Conservation (phyloP, 2,329 filamentous ascomycete species). For the Ophiosphaerella korrae region DNA sequence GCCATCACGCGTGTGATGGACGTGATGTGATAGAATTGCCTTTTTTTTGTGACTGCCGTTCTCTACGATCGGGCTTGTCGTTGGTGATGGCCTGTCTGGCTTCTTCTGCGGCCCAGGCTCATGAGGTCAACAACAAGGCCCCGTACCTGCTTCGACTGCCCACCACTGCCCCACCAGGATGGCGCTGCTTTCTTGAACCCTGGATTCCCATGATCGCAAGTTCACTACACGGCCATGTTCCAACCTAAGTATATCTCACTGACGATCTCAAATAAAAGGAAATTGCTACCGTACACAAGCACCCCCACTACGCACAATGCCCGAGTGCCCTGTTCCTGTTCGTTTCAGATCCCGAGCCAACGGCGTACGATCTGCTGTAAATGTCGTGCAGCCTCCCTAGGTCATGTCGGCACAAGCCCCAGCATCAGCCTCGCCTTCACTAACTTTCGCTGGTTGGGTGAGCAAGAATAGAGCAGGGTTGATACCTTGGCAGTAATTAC, state of each 20-base stretch:
- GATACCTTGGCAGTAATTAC: too few relatives aligned
- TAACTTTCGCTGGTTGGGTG: not conserved
- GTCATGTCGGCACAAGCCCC: not conserved
- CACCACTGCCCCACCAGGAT: not conserved
- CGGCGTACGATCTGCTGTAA: not conserved
- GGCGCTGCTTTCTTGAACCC: not conserved
- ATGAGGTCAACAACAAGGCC: not conserved
- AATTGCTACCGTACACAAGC: not conserved
- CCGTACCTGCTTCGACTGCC: slow-evolving; percentile 2
- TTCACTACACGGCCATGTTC: not conserved
- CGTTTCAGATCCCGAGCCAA: slow-evolving; percentile 2
- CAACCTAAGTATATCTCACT: not conserved
- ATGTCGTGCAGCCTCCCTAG: not conserved
- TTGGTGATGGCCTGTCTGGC: not conserved
- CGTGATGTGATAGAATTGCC: not conserved
- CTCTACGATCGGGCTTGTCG: not conserved
- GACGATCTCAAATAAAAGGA: not conserved
- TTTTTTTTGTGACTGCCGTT: not conserved
- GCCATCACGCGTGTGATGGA: slow-evolving; percentile 1
- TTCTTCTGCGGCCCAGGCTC: not conserved
- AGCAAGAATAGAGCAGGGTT: not conserved
- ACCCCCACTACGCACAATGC: not conserved
- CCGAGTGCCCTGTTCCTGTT: not conserved
- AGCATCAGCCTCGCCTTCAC: slow-evolving; percentile 1
- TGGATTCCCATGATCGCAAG: not conserved